Evolutionary conservation across 108 stramenopile species (phyloP), one percentile per base, ranked within the genome.

Genomic region (Cyclotella distinguenda): DNA sequence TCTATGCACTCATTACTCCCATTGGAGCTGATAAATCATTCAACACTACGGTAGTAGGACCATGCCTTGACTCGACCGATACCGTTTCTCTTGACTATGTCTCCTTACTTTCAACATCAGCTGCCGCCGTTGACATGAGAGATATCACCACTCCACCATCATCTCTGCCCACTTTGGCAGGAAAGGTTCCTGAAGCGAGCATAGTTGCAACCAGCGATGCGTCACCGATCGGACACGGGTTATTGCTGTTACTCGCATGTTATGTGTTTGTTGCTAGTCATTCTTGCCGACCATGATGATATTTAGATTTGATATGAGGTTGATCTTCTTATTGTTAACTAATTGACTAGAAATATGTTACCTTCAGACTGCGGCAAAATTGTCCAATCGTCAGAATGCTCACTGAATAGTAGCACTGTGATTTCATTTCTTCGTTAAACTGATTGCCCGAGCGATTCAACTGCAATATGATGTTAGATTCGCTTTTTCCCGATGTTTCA

Each of bases 1-100:
- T 64, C 28, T 51, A 49, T 64, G 63, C 63, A 38, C 10, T 64
- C 4, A 50, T 64, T 40, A 51, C 63, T 40, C 49, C 63, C 1
- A 16, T 64, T 25, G 50, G 63, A 22, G 49, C 36, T 8, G 50
- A 52, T 25, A 38, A 34, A 16, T 22, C 6, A 6, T 64, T 50
- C n/a, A 31, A 51, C 28, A 40, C 19, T 5, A 52, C 49, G 22
- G 43, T 51, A 12, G 26, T 28, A 0, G 63, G 63, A 3, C 63
- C 63, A 13, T 64, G 63, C n/a, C 31, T 51, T 5, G 47, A 47
- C 15, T 11, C 34, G 8, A 8, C 19, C 1, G 19, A 15, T 19
- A 33, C 25, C 21, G 61, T 48, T 25, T 59, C 40, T 59, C 25
- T 59, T 21, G 44, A 38, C 16, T 4, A 42, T 43, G 39, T 40